Evolutionary conservation across 129 eudicot species (phyloP), one percentile per base, ranked within the genome.

Genomic region (Centaurea solstitialis): DNA sequence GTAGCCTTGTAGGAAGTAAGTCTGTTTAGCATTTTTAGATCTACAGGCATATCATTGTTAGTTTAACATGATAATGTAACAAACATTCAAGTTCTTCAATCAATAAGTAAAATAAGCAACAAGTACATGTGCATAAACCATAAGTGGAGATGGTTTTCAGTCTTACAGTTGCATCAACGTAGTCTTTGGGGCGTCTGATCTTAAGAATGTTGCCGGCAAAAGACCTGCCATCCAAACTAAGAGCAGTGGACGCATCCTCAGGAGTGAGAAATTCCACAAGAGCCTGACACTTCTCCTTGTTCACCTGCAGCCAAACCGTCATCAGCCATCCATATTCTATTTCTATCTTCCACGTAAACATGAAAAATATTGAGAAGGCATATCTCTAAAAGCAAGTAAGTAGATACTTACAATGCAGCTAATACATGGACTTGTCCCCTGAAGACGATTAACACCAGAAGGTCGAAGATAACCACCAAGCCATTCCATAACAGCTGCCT

Each of bases 271-370:
- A 96, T 80, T 96, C 99, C 82, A 93, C 88, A 76, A 96, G 93
- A 68, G 98, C 99, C 81, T 96, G 99, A 40, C 93, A 77, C 82
- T 96, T 96, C 87, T 96, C 99, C 89, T 93, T 96, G 90, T 96
- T 79, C 76, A 96, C 89, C 99, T 96, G 87, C 86, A 89, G 43
- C 66, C 22, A 8, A 86, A 47, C 83, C 41, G 45, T 30, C 23
- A 53, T 57, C 61, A 74, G 68, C 26, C 74, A 72, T 23, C 65
- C 10, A 40, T 39, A 8, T 30, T 45, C 12, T 62, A 10, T 23
- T 30, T 45, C 12, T 62, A 10, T 23, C 62, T 17, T 37, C 43
- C 26, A 41, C 59, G 40, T 47, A 57, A 30, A 73, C 39, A 81
- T 53, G 74, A 11, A 66, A 17, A 57, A 38, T 65, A 45, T 24